A percentile compares a stretch with the other conserved stretches of the same genome.
Conservation (phyloP, 257 asterid genomes). For the Pogostemon cablin region DNA sequence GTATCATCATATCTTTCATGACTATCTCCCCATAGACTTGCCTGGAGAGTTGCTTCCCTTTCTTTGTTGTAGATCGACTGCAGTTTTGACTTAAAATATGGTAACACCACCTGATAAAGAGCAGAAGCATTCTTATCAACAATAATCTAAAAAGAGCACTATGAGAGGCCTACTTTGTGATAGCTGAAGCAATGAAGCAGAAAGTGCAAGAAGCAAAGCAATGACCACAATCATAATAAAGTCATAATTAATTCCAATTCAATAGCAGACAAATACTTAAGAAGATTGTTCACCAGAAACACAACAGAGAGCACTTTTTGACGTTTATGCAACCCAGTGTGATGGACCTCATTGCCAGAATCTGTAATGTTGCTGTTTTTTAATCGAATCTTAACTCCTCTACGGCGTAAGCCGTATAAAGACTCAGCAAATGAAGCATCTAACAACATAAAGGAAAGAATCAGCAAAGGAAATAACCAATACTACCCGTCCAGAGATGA, state of each 20-base stretch:
- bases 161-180: conserved; percentile 14
- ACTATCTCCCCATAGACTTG: conserved; percentile 93
- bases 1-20: conserved; percentile 60
- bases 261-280: conserved; percentile 14
- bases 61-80: conserved; percentile 78
- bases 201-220: conserved; percentile 7
- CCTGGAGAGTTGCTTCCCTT: conserved; percentile 95
- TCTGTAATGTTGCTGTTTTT: conserved; percentile 42
- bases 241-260: conserved; percentile 14
- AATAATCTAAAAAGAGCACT: conserved; percentile 22
- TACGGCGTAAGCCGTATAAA: conserved; percentile 81
- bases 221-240: background rate
- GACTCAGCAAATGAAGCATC: conserved; percentile 98
- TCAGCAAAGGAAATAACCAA: conserved; percentile 32
- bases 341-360: conserved; percentile 53
- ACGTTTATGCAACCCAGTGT: conserved; percentile 68
- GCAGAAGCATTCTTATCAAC: conserved; percentile 26
- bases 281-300: conserved; percentile 61
- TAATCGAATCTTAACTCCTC: conserved; percentile 66
- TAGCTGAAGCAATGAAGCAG: background rate
- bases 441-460: conserved; percentile 36
- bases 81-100: conserved; percentile 86
- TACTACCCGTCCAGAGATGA: conserved; percentile 2
- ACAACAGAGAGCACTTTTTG: conserved; percentile 89
- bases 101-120: conserved; percentile 71